Percentiles rank a stretch among this genome's conserved stretches.
Evolutionary conservation across 2,329 filamentous ascomycete species (phyloP).

Genomic region (Xylariaceae sp.): DNA sequence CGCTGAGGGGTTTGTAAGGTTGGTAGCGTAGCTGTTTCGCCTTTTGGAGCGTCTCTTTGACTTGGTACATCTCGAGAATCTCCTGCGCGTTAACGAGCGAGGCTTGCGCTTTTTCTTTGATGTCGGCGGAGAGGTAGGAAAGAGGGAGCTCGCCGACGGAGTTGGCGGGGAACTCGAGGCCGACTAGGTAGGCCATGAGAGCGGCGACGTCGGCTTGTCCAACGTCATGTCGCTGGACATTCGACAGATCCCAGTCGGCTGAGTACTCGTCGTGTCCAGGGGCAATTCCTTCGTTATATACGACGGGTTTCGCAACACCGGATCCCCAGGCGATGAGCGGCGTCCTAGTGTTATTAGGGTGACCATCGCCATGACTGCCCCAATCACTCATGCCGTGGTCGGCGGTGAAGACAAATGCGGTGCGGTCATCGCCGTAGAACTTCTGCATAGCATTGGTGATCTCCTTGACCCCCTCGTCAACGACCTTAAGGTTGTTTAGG

Average conservation of each 20-base stretch:
- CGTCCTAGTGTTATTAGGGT: conserved; percentile 94
- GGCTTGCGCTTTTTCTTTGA: conserved; percentile 76
- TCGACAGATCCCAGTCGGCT: conserved; percentile 78
- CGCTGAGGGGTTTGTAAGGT: conserved; percentile 68
- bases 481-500: conserved; percentile 87
- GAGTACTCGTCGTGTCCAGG: conserved; percentile 91
- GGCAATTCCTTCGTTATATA: conserved; percentile 52
- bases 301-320: conserved; percentile 72
- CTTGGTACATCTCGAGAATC: conserved; percentile 91
- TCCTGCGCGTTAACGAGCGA: conserved; percentile 78
- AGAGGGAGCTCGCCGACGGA: conserved; percentile 91
- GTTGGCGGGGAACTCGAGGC: conserved; percentile 88
- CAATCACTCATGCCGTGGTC: conserved; percentile 99
- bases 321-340: conserved; percentile 92
- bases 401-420: conserved; percentile 93
- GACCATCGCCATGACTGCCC: conserved; percentile 97
- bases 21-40: conserved; percentile 70
- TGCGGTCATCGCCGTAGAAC: conserved; percentile 82
- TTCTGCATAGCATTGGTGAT: conserved; percentile 75
- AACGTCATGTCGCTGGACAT: conserved; percentile 83
- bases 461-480: conserved; percentile 85
- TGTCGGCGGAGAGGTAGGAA: conserved; percentile 68
- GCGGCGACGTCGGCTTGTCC: conserved; percentile 91
- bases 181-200: conserved; percentile 89
- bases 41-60: conserved; percentile 86